Evolutionary conservation across 2,329 filamentous ascomycete species (phyloP).

Genomic region (Fusarium sp.): DNA sequence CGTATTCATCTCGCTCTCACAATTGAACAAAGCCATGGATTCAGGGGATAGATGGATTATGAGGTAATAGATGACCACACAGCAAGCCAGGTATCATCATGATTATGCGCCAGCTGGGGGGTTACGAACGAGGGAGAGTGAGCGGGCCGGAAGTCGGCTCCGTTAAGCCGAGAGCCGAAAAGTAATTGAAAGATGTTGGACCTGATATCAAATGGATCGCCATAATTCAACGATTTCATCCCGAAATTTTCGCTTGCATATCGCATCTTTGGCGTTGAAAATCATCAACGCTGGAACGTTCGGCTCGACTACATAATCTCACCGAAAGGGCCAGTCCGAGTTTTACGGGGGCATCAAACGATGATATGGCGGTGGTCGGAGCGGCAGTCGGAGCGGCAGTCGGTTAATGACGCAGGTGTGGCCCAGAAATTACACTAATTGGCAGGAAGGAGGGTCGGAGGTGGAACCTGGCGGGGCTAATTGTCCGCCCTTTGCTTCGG

Average conservation of each 20-base stretch:
- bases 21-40: not conserved
- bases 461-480: not conserved
- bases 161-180: constrained; percentile 21
- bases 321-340: not conserved
- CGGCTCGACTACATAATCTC: not conserved
- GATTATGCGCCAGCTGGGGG: constrained; percentile 10
- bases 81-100: constrained; percentile 18
- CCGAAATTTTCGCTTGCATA: not conserved
- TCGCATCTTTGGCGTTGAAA: not conserved
- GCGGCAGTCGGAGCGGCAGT: constrained; percentile 41
- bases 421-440: not conserved
- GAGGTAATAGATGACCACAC: constrained; percentile 10
- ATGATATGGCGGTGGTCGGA: constrained; percentile 43
- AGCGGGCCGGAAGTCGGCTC: constrained; percentile 24
- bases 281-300: not conserved
- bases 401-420: constrained; percentile 39
- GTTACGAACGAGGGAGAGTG: not conserved
- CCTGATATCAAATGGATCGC: not conserved
- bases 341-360: constrained; percentile 15
- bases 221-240: not conserved
- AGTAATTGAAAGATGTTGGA: not conserved
- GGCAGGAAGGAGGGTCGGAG: not conserved
- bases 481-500: constrained; percentile 31
- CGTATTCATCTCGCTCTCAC: not conserved
- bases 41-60: not conserved